Conservation (phyloP, 1,284 basidiomycete genomes). For the Taiwanofungus camphoratus region DNA sequence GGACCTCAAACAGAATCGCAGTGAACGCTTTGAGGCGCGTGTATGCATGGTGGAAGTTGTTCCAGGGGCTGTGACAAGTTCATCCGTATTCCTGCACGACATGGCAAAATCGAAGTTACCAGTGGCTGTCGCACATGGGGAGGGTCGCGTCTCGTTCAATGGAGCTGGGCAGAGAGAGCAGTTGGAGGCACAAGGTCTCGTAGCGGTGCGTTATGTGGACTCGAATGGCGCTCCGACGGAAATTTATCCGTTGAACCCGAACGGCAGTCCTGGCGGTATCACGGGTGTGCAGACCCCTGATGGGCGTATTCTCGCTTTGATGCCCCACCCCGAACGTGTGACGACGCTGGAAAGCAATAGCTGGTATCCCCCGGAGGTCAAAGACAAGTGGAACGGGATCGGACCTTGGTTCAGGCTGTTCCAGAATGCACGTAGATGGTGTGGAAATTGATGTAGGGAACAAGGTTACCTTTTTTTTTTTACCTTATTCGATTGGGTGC, state of each 20-base stretch:
- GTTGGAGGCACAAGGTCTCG: constrained; percentile 46
- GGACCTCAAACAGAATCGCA: constrained; percentile 84
- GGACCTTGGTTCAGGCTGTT: constrained; percentile 97
- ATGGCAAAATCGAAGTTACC: constrained; percentile 89
- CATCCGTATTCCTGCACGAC: constrained; percentile 81
- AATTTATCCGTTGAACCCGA: constrained; percentile 91
- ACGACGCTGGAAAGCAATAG: constrained; percentile 76
- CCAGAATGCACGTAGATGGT: constrained; percentile 80
- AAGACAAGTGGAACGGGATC: constrained; percentile 55
- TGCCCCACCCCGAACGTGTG: constrained; percentile 94
- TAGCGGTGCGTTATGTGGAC: constrained; percentile 79
- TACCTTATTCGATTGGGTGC: no score
- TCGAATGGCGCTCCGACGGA: constrained; percentile 60
- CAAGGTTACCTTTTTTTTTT: no score
- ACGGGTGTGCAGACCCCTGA: constrained; percentile 84
- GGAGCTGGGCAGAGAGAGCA: constrained; percentile 33
- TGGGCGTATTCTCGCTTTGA: constrained; percentile 88
- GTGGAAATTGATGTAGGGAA: constrained; percentile 23
- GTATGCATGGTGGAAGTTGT: constrained; percentile 78
- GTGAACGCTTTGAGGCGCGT: constrained; percentile 89
- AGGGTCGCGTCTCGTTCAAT: constrained; percentile 80
- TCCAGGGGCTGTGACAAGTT: constrained; percentile 44
- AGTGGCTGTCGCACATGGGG: constrained; percentile 94
- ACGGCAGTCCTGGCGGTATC: constrained; percentile 84
- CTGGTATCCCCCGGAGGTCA: constrained; percentile 67